Conservation (phyloP, 139 green algal species). For the Nannochloris sp. region DNA sequence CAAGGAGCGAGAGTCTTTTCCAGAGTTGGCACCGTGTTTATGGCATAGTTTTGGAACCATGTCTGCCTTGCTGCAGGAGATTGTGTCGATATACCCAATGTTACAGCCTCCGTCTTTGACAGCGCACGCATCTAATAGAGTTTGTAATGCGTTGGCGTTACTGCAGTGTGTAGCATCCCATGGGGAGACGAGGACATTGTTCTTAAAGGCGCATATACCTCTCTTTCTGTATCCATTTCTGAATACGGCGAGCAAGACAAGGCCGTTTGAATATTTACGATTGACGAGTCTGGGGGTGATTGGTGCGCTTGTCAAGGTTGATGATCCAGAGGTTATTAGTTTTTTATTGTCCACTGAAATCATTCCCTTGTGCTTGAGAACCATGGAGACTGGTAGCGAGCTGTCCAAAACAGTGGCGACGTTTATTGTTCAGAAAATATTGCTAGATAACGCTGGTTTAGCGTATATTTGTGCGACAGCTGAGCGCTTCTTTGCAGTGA, state of each 20-base stretch:
- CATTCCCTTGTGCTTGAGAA: constrained; percentile 96
- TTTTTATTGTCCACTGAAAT: constrained; percentile 99
- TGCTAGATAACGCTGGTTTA: constrained; percentile 89
- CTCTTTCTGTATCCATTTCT: constrained; percentile 98
- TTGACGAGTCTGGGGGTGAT: constrained; percentile 95
- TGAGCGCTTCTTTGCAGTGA: constrained; percentile 96
- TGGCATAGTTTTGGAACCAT: constrained; percentile 97
- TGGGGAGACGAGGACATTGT: constrained; percentile 82
- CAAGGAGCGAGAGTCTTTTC: constrained; percentile 94
- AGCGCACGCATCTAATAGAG: constrained; percentile 88
- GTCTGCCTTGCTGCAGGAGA: constrained; percentile 91
- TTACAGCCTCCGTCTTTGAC: constrained; percentile 85
- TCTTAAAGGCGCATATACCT: constrained; percentile 94
- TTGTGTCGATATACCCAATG: constrained; percentile 95
- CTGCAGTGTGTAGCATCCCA: constrained; percentile 97
- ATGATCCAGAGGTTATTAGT: constrained; percentile 99
- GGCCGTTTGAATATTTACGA: constrained; percentile 97
- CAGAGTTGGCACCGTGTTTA: constrained; percentile 88
- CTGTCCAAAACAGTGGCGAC: constrained; percentile 99
- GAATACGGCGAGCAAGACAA: constrained; percentile 93
- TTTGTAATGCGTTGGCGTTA: constrained; percentile 96
- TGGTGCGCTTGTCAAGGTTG: constrained; percentile 96
- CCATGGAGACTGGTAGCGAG: constrained; percentile 98
- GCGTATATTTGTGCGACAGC: constrained; percentile 97
- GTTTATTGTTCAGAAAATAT: constrained; percentile 99